These are phyloP conservation scores for Ganoderma leucocontextum DNA, from an alignment of 1,284 basidiomycete species.

Conservation along the genomic window DNA sequence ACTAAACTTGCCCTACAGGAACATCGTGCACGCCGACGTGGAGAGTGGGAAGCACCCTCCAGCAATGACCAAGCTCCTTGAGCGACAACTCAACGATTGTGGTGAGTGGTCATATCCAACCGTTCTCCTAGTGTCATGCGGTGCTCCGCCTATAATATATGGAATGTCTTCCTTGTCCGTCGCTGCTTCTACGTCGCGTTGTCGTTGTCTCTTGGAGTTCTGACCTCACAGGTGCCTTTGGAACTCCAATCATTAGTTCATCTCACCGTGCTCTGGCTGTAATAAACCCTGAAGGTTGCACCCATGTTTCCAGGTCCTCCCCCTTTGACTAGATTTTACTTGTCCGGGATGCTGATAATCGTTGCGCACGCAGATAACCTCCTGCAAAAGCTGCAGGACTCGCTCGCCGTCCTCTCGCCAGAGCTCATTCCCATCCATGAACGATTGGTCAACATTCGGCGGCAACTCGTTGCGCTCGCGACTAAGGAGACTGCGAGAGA, in stretches of 20 bases:
- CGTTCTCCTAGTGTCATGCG: neutral
- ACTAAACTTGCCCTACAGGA: conserved; percentile 33
- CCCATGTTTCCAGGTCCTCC: conserved; percentile 31
- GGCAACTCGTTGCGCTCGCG: conserved; percentile 89
- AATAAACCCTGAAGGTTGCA: conserved; percentile 22
- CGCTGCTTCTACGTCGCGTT: conserved; percentile 24
- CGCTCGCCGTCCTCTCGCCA: conserved; percentile 83
- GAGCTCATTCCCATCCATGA: conserved; percentile 93
- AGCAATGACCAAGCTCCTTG: conserved; percentile 90
- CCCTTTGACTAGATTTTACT: conserved; percentile 12
- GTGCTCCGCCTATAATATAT: conserved; percentile 5
- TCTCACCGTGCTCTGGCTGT: conserved; percentile 14
- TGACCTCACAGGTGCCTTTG: conserved; percentile 28
- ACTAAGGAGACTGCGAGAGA: conserved; percentile 62
- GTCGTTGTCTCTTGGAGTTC: conserved; percentile 23
- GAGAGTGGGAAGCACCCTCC: conserved; percentile 87
- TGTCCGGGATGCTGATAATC: conserved; percentile 21
- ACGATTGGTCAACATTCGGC: conserved; percentile 86
- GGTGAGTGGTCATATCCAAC: conserved; percentile 62
- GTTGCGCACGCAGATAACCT: conserved; percentile 67
- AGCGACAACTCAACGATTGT: conserved; percentile 91
- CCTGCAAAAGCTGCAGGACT: conserved; percentile 81
- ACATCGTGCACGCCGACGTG: conserved; percentile 84
- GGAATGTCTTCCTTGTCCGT: conserved; percentile 12
- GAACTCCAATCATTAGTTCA: conserved; percentile 17